Percentiles rank a stretch among this genome's conserved stretches.
phyloP scores from a whole-genome alignment of 2,329 filamentous ascomycete genomes.

The Penicillium thymicola region DNA sequence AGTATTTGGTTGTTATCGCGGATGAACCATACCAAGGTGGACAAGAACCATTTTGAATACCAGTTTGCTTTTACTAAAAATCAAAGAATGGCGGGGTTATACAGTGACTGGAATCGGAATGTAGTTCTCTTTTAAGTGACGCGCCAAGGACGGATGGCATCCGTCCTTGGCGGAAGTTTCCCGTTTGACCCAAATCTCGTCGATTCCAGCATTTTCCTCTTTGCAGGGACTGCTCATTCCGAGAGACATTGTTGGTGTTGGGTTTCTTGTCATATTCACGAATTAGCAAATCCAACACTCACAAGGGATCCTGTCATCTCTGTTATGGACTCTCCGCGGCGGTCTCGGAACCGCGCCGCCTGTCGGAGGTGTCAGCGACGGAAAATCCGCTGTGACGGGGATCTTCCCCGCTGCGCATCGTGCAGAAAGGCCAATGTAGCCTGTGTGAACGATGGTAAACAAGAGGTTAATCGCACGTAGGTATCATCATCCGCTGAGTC shows the following conservation, averaged over 20 bases:
- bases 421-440: conserved; percentile 43
- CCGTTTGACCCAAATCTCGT: not conserved
- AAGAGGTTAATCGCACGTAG: conserved; percentile 45
- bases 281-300: not conserved
- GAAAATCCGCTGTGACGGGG: conserved; percentile 52
- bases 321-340: conserved; percentile 26
- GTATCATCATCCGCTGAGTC: not conserved
- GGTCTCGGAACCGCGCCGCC: conserved; percentile 33
- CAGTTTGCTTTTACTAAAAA: not conserved
- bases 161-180: conserved; percentile 1
- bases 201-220: not conserved
- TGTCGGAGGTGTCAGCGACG: conserved; percentile 46
- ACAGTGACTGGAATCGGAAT: not conserved
- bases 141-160: not conserved
- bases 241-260: too few relatives aligned
- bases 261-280: not conserved
- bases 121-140: not conserved
- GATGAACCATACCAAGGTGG: conserved; percentile 22
- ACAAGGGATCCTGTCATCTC: too few relatives aligned
- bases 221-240: not conserved
- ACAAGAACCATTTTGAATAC: conserved; percentile 23
- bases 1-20: too few relatives aligned
- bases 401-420: conserved; percentile 42
- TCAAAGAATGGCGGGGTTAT: not conserved
- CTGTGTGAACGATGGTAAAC: conserved; percentile 48